phyloP scores from a whole-genome alignment of 495 filamentous ascomycete species.

The Aspergillus sparsus region DNA sequence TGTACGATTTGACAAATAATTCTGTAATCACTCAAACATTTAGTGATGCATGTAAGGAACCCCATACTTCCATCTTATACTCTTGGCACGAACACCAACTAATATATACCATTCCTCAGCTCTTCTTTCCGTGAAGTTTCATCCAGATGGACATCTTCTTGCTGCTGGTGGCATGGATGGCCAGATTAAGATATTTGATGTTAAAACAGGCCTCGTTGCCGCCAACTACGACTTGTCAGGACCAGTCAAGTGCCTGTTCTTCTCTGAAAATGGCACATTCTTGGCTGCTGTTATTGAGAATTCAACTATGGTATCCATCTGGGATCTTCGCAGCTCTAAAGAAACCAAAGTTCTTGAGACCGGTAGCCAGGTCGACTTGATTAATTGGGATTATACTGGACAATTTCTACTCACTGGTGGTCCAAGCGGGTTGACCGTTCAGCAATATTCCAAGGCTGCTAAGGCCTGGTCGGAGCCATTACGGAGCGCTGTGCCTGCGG shows the following conservation, averaged over 20 bases:
- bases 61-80: neutral
- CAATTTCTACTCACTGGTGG: slow-evolving; percentile 88
- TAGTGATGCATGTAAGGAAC: slow-evolving; percentile 73
- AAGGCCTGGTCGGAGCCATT: slow-evolving; percentile 91
- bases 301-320: slow-evolving; percentile 76
- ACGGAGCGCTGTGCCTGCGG: slow-evolving; percentile 68
- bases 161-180: slow-evolving; percentile 75
- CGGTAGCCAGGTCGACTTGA: slow-evolving; percentile 67
- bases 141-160: slow-evolving; percentile 94
- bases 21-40: slow-evolving; percentile 73
- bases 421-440: slow-evolving; percentile 77
- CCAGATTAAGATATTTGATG: slow-evolving; percentile 82
- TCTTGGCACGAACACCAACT: too few relatives aligned
- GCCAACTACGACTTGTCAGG: slow-evolving; percentile 68
- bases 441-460: slow-evolving; percentile 77
- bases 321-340: slow-evolving; percentile 84
- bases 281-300: slow-evolving; percentile 75
- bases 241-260: slow-evolving; percentile 71
- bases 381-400: slow-evolving; percentile 92
- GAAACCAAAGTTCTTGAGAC: slow-evolving; percentile 79
- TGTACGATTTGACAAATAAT: slow-evolving; percentile 76
- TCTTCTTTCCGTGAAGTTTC: slow-evolving; percentile 78
- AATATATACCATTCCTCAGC: slow-evolving; percentile 45
- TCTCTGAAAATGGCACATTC: slow-evolving; percentile 98
- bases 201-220: slow-evolving; percentile 68